phyloP scores from a whole-genome alignment of 208 protist genomes.

The Leishmania mexicana region DNA sequence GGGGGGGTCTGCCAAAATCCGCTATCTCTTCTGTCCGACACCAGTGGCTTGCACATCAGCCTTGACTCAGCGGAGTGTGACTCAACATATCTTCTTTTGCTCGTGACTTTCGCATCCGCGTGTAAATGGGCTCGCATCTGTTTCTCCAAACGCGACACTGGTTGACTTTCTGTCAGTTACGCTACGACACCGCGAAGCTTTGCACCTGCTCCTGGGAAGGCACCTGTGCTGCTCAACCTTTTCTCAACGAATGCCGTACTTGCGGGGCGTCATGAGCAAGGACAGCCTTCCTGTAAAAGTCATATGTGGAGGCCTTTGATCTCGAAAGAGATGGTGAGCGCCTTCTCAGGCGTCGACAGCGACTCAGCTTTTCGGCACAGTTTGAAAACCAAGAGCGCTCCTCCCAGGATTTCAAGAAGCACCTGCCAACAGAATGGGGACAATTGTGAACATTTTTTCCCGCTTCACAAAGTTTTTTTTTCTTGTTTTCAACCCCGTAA shows the following conservation, averaged over 20 bases:
- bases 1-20: not conserved
- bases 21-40: not conserved
- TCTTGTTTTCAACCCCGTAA: not conserved
- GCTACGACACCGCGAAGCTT: not conserved
- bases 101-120: not conserved
- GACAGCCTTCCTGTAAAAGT: not conserved
- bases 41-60: not conserved
- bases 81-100: not conserved
- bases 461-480: not conserved
- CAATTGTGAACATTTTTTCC: not conserved
- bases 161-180: not conserved
- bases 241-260: not conserved
- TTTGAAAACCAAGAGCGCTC: not conserved
- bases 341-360: not conserved
- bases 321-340: not conserved
- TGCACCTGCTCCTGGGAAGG: not conserved
- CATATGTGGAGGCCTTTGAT: not conserved
- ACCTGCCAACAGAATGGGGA: not conserved
- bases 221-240: not conserved
- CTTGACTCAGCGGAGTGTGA: not conserved
- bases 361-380: not conserved
- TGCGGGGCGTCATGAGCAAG: not conserved
- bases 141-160: not conserved
- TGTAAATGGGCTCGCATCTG: not conserved
- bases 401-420: not conserved